Evolutionary conservation across 352 stramenopile genomes (phyloP).

Genomic region (Aphanomyces astaci): DNA sequence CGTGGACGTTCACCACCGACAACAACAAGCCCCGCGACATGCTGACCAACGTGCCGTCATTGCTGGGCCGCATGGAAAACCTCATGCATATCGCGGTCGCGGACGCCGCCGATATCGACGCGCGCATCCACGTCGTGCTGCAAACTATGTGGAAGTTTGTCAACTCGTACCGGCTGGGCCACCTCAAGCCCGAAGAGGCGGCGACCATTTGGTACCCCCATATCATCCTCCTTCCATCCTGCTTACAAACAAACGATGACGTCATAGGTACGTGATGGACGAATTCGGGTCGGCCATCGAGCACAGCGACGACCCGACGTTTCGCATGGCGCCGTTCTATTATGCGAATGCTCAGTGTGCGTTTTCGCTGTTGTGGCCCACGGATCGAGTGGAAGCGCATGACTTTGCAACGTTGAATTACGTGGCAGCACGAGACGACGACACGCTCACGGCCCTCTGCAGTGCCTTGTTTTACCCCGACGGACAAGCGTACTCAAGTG

Average conservation of each 20-base stretch:
- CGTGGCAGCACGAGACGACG: constrained; percentile 28
- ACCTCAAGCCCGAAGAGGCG: constrained; percentile 35
- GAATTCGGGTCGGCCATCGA: constrained; percentile 49
- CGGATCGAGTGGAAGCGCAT: constrained; percentile 34
- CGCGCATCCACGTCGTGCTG: constrained; percentile 30
- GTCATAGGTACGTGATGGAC: constrained; percentile 46
- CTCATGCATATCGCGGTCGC: constrained; percentile 35
- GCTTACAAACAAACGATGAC: too few relatives aligned
- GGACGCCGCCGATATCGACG: constrained; percentile 18
- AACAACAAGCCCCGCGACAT: constrained; percentile 36
- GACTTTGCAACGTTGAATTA: constrained; percentile 45
- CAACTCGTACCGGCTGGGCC: constrained; percentile 44
- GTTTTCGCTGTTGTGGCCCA: constrained; percentile 44
- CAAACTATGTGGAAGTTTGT: constrained; percentile 39
- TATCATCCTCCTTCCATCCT: too few relatives aligned
- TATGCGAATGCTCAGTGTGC: constrained; percentile 34
- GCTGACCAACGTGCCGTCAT: constrained; percentile 28
- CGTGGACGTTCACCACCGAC: constrained; percentile 47
- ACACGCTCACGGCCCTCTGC: constrained; percentile 35
- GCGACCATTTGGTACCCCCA: constrained; percentile 36
- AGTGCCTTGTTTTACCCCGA: constrained; percentile 37
- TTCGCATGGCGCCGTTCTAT: constrained; percentile 49
- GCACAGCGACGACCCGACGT: constrained; percentile 35
- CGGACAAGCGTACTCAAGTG: constrained; percentile 27
- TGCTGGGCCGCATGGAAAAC: constrained; percentile 41